phyloP scores from a whole-genome alignment of 2,329 filamentous ascomycete genomes.

The Fusarium lyarnte region DNA sequence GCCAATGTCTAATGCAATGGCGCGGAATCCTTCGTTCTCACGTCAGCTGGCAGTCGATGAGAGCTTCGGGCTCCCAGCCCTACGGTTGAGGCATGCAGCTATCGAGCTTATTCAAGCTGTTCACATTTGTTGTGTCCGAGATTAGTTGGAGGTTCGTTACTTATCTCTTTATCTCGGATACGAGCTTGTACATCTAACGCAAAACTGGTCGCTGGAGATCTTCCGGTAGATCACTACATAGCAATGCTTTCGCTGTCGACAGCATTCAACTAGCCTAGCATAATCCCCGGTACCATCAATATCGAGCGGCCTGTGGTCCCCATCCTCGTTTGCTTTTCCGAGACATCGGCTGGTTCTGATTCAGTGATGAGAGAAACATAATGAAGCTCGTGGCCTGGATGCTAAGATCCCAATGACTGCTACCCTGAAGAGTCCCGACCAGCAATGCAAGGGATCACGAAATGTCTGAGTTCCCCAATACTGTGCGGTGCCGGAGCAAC shows the following conservation, averaged over 20 bases:
- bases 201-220: not conserved
- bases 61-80: slow-evolving; percentile 4
- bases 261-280: not conserved
- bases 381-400: slow-evolving; percentile 1
- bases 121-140: not conserved
- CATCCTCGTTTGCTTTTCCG: slow-evolving; percentile 21
- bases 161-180: not conserved
- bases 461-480: not conserved
- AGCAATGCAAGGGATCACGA: not conserved
- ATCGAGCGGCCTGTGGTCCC: not conserved
- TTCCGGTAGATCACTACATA: not conserved
- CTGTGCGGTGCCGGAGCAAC: not conserved
- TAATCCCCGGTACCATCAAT: not conserved
- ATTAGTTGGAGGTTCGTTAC: not conserved
- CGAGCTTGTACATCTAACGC: not conserved
- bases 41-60: slow-evolving; percentile 30
- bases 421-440: slow-evolving; percentile 21
- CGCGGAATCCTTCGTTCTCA: slow-evolving; percentile 16
- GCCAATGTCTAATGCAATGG: not conserved
- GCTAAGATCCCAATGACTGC: not conserved
- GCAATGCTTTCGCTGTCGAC: not conserved
- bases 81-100: not conserved
- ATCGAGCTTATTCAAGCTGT: not conserved
- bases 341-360: slow-evolving; percentile 15
- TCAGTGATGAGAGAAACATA: not conserved